These are phyloP conservation scores for Olyra latifolia DNA, from an alignment of 176 grass and related monocot genomes.

Conservation along the genomic window DNA sequence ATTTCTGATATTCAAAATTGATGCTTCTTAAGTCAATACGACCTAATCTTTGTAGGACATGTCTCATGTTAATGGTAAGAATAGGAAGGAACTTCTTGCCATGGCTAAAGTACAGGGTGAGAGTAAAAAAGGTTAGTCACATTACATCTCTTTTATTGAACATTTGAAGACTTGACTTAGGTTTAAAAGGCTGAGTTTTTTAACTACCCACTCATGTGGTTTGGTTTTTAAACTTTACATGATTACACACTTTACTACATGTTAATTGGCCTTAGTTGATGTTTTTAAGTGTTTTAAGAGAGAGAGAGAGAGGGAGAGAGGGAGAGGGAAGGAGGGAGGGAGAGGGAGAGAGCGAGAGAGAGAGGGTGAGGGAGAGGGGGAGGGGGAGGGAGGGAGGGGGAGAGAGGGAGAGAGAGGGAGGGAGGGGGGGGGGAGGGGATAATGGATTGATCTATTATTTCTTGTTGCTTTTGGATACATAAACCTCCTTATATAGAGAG, in stretches of 20 bases:
- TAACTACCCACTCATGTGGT: not conserved
- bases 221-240: slow-evolving; percentile 23
- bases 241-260: not conserved
- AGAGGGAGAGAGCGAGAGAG: no score
- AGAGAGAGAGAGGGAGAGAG: no score
- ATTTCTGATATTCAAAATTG: slow-evolving; percentile 26
- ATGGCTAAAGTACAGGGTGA: slow-evolving; percentile 99
- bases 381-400: no score
- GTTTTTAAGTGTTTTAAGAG: slow-evolving; percentile 1
- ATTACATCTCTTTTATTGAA: slow-evolving; percentile 21
- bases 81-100: slow-evolving; percentile 94
- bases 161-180: not conserved
- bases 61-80: slow-evolving; percentile 98
- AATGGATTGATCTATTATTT: no score
- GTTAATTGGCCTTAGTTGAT: not conserved
- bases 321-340: no score
- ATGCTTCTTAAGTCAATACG: slow-evolving; percentile 30
- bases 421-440: no score
- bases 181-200: not conserved
- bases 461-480: no score
- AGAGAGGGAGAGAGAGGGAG: no score
- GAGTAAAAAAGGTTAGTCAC: slow-evolving; percentile 79
- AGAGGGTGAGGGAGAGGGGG: no score
- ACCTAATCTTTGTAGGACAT: slow-evolving; percentile 64
- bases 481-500: no score